Base-by-base conservation (phyloP, 306 rosid genomes). In the Gynostemma pentaphyllum region DNA sequence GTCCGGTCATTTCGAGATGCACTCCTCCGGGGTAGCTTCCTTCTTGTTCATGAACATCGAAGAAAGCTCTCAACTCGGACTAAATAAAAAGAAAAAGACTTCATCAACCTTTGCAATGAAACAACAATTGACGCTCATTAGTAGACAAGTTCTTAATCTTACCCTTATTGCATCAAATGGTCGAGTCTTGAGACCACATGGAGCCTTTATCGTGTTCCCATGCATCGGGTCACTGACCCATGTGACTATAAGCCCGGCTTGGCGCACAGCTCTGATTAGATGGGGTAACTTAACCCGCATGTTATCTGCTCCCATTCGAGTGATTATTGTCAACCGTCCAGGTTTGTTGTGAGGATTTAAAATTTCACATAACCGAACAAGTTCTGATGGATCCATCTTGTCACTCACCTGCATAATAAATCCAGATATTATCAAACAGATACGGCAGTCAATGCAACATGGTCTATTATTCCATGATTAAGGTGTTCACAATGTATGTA, bases 221-320 rank as follows among this genome's bases (percentile, higher is more conserved):
- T 78, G 82, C 82, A 78, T 78, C 32, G 82, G 82, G 48, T 78
- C 82, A 29, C 82, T 66, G 45, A 78, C 79, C 82, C 79, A 78
- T 2, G 82, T 78, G 21, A 74, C 82, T 0, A 78, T 70, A 66
- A 74, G 70, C 60, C 82, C 82, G 0, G 79, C 76, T 12, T 70
- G 76, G 21, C 79, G 74, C 19, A 62, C 74, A 5, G 68, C 82
- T 70, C 79, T 67, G 24, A 78, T 78, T 24, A 78, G 71, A 62
- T 54, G 55, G 21, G 79, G 79, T 5, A 78, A 74, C 73, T 78
- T 78, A 9, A 73, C 56, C 62, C 74, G 50, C 82, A 78, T 78
- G 44, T 78, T 74, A 13, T 78, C 74, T 41, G 79, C 76, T 26
- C 82, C 76, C 82, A 78, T 74, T 72, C 82, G 66, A n/a, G 79